Conservation (phyloP, 2,329 filamentous ascomycete species). For the Phoma sp. region DNA sequence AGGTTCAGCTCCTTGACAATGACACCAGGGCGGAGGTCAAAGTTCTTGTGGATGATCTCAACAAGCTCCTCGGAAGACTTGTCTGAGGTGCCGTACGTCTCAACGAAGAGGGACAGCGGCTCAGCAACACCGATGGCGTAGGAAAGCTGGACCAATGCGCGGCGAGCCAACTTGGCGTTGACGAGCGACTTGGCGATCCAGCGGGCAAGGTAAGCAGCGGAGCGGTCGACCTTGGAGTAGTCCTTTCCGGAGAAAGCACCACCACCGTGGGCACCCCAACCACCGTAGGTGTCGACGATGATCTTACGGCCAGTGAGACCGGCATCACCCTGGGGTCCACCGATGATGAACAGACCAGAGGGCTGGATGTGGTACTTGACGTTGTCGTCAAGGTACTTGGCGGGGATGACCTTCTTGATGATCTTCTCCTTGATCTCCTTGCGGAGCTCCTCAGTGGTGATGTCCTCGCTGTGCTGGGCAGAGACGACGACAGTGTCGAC, state of each 20-base stretch:
- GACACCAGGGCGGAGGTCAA: constrained; percentile 96
- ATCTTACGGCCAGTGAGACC: constrained; percentile 99
- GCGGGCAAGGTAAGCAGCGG: constrained; percentile 93
- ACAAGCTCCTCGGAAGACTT: constrained; percentile 93
- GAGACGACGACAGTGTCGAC: constrained; percentile 98
- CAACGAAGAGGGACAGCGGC: constrained; percentile 96
- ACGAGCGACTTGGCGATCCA: constrained; percentile 99
- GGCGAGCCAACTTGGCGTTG: constrained; percentile 83
- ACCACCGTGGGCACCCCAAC: constrained; percentile 99
- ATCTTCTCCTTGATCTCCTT: constrained; percentile 98
- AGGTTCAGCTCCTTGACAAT: constrained; percentile 98
- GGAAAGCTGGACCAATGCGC: constrained; percentile 94
- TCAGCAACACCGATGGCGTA: constrained; percentile 99
- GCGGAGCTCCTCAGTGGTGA: constrained; percentile 89
- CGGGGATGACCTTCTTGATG: constrained; percentile 91
- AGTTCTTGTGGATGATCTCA: constrained; percentile 92
- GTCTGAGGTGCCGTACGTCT: constrained; percentile 92
- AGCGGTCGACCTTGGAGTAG: constrained; percentile 99
- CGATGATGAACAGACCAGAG: constrained; percentile 98
- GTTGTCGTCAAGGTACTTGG: constrained; percentile 87
- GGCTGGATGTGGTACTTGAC: constrained; percentile 99
- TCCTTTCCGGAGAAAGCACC: constrained; percentile 99
- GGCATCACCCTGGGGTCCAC: constrained; percentile 97
- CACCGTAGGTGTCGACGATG: constrained; percentile 99
- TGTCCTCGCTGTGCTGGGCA: constrained; percentile 88